Conservation (phyloP, 208 protist genomes). For the Trypanosoma scelopori region DNA sequence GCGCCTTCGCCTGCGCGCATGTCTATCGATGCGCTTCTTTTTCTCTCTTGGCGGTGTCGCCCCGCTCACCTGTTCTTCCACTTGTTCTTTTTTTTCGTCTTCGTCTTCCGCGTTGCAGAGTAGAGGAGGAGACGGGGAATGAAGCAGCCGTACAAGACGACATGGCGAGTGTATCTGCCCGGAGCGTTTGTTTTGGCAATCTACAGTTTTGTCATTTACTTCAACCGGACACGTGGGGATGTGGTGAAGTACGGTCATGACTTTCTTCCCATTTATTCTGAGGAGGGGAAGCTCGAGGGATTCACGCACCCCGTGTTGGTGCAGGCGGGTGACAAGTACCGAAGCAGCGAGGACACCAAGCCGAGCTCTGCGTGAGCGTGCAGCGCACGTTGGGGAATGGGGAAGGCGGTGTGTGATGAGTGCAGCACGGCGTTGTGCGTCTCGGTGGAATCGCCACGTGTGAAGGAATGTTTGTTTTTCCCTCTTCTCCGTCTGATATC, state of each 20-base stretch:
- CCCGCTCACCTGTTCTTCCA: too few relatives aligned
- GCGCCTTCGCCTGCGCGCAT: conserved; percentile 11
- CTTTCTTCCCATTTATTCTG: conserved; percentile 86
- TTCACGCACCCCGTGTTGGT: conserved; percentile 88
- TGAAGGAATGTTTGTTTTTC: neutral
- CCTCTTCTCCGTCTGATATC: too few relatives aligned
- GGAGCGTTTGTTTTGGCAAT: conserved; percentile 71
- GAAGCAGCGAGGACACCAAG: conserved; percentile 51
- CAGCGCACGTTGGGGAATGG: too few relatives aligned
- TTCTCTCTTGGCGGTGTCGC: too few relatives aligned
- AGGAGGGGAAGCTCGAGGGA: conserved; percentile 83
- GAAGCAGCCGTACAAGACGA: conserved; percentile 74
- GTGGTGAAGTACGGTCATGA: conserved; percentile 85
- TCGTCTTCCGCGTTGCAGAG: conserved; percentile 3
- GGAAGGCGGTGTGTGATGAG: neutral
- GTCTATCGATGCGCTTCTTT: conserved; percentile 22
- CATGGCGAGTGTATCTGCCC: conserved; percentile 80
- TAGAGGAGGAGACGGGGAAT: conserved; percentile 23
- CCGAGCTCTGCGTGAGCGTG: conserved; percentile 12
- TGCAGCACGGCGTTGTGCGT: neutral
- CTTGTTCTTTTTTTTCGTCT: conserved; percentile 24
- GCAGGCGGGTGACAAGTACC: conserved; percentile 69
- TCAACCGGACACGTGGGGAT: conserved; percentile 50
- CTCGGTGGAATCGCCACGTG: neutral
- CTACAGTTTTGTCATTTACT: conserved; percentile 66